These are phyloP conservation scores for Sclerotiophoma versabilis DNA, from an alignment of 2,329 filamentous ascomycete genomes.

Conservation along the genomic window DNA sequence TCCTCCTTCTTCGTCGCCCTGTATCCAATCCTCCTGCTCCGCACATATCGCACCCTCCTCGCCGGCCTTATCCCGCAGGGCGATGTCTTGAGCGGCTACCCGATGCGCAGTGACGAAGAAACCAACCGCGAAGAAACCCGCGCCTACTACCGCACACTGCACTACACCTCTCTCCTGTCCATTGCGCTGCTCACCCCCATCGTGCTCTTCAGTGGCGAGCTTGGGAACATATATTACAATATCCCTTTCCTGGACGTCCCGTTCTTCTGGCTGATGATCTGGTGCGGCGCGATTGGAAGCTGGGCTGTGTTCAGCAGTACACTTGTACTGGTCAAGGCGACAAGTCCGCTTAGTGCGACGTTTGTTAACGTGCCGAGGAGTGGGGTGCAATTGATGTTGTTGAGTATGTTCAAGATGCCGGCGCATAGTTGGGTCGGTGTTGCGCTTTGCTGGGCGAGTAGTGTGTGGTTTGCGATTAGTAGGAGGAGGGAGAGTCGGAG, in stretches of 20 bases:
- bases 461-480: slow-evolving; percentile 57
- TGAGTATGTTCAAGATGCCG: slow-evolving; percentile 58
- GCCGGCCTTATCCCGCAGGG: slow-evolving; percentile 53
- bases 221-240: slow-evolving; percentile 58
- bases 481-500: slow-evolving; percentile 48
- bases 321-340: slow-evolving; percentile 58
- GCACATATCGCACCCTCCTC: slow-evolving; percentile 58
- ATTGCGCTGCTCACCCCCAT: slow-evolving; percentile 59
- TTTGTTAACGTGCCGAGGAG: slow-evolving; percentile 59
- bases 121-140: slow-evolving; percentile 56
- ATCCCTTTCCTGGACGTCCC: slow-evolving; percentile 63
- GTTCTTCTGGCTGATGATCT: slow-evolving; percentile 63
- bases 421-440: slow-evolving; percentile 61
- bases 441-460: slow-evolving; percentile 58
- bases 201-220: slow-evolving; percentile 59
- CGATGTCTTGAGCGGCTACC: slow-evolving; percentile 53
- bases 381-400: slow-evolving; percentile 57
- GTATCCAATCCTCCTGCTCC: slow-evolving; percentile 59
- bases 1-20: slow-evolving; percentile 60
- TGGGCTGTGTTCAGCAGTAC: slow-evolving; percentile 59
- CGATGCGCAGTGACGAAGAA: slow-evolving; percentile 38
- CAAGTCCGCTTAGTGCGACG: slow-evolving; percentile 58
- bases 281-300: slow-evolving; percentile 56
- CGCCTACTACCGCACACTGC: slow-evolving; percentile 60
- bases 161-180: slow-evolving; percentile 60